These are phyloP conservation scores for Aspergillus indologenus DNA, from an alignment of 495 filamentous ascomycete species.

Conservation along the genomic window DNA sequence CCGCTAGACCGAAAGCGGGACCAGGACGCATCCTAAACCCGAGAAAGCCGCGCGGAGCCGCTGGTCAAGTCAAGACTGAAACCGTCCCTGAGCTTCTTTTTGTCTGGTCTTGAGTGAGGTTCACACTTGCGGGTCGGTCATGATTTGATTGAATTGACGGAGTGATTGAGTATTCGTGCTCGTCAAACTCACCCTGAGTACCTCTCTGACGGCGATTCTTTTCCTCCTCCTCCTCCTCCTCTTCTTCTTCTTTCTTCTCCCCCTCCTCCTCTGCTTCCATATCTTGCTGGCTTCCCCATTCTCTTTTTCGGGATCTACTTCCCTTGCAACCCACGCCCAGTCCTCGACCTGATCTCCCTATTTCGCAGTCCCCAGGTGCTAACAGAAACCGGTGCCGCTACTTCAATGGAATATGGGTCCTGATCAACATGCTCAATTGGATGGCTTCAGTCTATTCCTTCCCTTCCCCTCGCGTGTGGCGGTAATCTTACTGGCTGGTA, in stretches of 20 bases:
- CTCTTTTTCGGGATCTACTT: background rate
- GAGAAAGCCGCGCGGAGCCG: slow-evolving; percentile 17
- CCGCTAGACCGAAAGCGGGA: slow-evolving; percentile 12
- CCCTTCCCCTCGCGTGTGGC: slow-evolving; percentile 85
- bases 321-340: background rate
- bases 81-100: slow-evolving; percentile 25
- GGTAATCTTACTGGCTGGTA: slow-evolving; percentile 76
- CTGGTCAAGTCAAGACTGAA: slow-evolving; percentile 13
- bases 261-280: slow-evolving; percentile 8
- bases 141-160: slow-evolving; percentile 7
- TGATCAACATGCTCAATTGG: slow-evolving; percentile 74
- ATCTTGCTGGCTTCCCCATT: slow-evolving; percentile 10
- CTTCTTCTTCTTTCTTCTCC: slow-evolving; percentile 15
- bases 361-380: slow-evolving; percentile 17
- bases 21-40: slow-evolving; percentile 7
- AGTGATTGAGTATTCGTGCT: slow-evolving; percentile 7
- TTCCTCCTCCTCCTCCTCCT: slow-evolving; percentile 14
- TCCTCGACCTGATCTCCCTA: slow-evolving; percentile 4
- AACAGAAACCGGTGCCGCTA: slow-evolving; percentile 17
- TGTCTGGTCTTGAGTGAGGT: background rate
- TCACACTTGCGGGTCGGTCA: slow-evolving; percentile 13
- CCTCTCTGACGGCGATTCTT: slow-evolving; percentile 24
- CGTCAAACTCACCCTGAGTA: slow-evolving; percentile 41
- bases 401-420: slow-evolving; percentile 69
- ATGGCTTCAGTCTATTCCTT: slow-evolving; percentile 78